Evolutionary conservation across 2,329 filamentous ascomycete genomes (phyloP).

Genomic region (Neurospora sp.): DNA sequence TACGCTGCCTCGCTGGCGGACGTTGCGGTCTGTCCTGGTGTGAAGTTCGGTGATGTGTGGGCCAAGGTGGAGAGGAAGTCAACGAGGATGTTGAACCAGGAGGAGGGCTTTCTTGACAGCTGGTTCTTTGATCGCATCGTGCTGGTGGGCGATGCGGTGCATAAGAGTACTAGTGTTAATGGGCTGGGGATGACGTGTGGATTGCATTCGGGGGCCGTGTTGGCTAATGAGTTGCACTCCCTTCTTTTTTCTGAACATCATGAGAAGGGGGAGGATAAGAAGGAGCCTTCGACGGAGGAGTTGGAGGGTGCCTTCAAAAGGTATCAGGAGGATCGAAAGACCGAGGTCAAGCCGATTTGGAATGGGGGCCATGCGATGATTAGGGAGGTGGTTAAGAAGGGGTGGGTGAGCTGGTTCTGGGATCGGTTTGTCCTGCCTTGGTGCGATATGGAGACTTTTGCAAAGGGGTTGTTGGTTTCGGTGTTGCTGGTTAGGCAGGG

Average conservation of each 20-base stretch:
- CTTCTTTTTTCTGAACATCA: constrained; percentile 4
- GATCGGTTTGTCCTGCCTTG: constrained; percentile 7
- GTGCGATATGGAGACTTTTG: neutral
- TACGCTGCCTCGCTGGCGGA: neutral
- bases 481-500: neutral
- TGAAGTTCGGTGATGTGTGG: neutral
- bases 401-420: constrained; percentile 8
- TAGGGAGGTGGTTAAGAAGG: constrained; percentile 12
- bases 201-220: constrained; percentile 10
- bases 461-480: neutral
- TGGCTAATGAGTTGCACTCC: constrained; percentile 1
- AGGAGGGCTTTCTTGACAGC: constrained; percentile 13
- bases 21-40: neutral
- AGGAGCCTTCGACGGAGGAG: constrained; percentile 4
- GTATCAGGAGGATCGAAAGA: constrained; percentile 11
- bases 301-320: constrained; percentile 9
- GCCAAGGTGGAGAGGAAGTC: neutral
- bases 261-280: constrained; percentile 2
- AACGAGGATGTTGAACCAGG: constrained; percentile 6
- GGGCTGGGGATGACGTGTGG: constrained; percentile 17
- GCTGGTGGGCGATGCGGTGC: constrained; percentile 16
- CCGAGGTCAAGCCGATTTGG: constrained; percentile 8
- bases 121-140: constrained; percentile 14
- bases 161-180: constrained; percentile 16
- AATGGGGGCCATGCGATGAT: constrained; percentile 6